phyloP scores from a whole-genome alignment of 2,329 filamentous ascomycete genomes.

The Fusarium sp. region DNA sequence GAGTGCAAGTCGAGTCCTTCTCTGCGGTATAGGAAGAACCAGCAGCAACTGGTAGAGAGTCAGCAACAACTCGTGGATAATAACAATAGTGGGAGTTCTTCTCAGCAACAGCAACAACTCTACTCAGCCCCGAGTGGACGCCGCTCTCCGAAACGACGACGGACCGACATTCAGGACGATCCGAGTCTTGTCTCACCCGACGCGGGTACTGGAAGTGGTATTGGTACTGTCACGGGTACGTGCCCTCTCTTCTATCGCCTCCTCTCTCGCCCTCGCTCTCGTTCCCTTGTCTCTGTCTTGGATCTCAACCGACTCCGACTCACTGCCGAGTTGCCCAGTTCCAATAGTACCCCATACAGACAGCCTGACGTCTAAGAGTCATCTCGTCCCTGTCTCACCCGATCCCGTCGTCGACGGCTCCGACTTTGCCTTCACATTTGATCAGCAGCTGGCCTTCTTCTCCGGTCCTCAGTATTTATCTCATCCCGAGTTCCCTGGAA shows the following conservation, averaged over 20 bases:
- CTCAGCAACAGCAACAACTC: constrained; percentile 27
- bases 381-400: constrained; percentile 48
- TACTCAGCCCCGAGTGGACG: constrained; percentile 37
- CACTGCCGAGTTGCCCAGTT: constrained; percentile 44
- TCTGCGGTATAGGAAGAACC: constrained; percentile 55
- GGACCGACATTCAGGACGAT: constrained; percentile 51
- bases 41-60: constrained; percentile 39
- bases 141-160: constrained; percentile 56
- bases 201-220: constrained; percentile 47
- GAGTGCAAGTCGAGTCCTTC: constrained; percentile 62
- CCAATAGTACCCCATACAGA: constrained; percentile 48
- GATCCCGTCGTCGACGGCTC: constrained; percentile 50
- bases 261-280: too few species aligned
- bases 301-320: constrained; percentile 41
- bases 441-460: constrained; percentile 52
- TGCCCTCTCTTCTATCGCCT: constrained; percentile 30
- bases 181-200: constrained; percentile 53
- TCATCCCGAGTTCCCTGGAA: constrained; percentile 42
- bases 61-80: constrained; percentile 21
- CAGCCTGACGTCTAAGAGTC: constrained; percentile 44
- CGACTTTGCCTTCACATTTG: constrained; percentile 55
- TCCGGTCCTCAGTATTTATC: constrained; percentile 49
- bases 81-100: constrained; percentile 29
- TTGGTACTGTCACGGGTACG: constrained; percentile 48
- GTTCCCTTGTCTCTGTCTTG: constrained; percentile 19